Evolutionary conservation across 441 rosid species (phyloP).

Genomic region (Gossypium gossypioides): DNA sequence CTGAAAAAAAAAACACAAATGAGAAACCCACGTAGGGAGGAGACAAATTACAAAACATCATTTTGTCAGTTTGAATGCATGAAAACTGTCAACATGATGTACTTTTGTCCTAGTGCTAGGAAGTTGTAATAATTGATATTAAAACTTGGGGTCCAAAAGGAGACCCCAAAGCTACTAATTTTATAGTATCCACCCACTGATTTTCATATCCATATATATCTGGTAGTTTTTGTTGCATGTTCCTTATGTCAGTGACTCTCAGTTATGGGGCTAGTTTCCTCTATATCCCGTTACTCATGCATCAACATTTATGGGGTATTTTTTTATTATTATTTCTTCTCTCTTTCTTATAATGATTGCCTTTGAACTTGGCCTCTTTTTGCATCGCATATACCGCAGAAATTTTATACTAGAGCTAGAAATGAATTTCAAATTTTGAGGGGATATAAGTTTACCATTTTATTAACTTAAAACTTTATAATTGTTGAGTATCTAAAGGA

Average conservation of each 20-base stretch:
- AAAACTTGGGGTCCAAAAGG: neutral
- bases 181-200: neutral
- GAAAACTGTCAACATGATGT: neutral
- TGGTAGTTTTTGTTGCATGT: neutral
- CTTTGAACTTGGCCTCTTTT: too few relatives aligned
- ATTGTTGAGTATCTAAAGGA: too few relatives aligned
- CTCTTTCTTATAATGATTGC: too few relatives aligned
- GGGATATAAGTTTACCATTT: too few relatives aligned
- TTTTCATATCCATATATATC: neutral
- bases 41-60: neutral
- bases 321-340: too few relatives aligned
- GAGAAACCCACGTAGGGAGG: neutral
- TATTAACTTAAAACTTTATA: too few relatives aligned
- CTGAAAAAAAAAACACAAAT: too few relatives aligned
- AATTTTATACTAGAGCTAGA: too few relatives aligned
- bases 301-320: neutral
- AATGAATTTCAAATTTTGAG: too few relatives aligned
- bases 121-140: neutral
- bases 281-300: neutral
- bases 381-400: too few relatives aligned
- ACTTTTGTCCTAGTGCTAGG: neutral
- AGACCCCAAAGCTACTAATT: neutral
- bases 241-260: neutral
- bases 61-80: neutral
- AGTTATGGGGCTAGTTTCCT: neutral